Evolutionary conservation across 139 green algal species (phyloP).

Genomic region (Chlamydomonas urium): DNA sequence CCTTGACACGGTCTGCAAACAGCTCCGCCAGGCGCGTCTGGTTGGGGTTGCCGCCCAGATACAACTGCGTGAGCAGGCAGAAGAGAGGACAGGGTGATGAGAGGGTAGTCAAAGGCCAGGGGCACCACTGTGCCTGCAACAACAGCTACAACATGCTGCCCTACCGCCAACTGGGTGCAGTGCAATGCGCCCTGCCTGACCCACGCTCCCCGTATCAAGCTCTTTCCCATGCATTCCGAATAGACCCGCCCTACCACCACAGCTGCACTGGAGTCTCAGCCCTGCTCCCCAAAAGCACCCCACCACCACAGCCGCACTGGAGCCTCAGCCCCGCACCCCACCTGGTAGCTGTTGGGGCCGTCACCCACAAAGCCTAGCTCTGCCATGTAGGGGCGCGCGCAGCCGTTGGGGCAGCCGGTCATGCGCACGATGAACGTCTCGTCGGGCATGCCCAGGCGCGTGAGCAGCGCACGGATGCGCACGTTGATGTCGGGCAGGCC

Average conservation of each 20-base stretch:
- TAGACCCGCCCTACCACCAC: no score
- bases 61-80: constrained; percentile 78
- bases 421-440: constrained; percentile 88
- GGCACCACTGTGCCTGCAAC: no score
- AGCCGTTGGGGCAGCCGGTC: constrained; percentile 99
- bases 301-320: no score
- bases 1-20: constrained; percentile 81
- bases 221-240: no score
- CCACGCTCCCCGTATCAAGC: no score
- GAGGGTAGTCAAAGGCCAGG: neutral
- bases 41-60: constrained; percentile 77
- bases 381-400: constrained; percentile 96
- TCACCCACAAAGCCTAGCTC: constrained; percentile 98
- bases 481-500: constrained; percentile 85
- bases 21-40: constrained; percentile 81
- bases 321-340: no score
- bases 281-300: no score
- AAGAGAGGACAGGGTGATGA: neutral
- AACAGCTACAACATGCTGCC: no score
- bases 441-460: constrained; percentile 51
- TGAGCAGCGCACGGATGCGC: constrained; percentile 65
- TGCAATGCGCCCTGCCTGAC: no score
- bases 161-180: no score
- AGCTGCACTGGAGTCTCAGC: no score
- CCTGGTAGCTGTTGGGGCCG: constrained; percentile 95